phyloP scores from a whole-genome alignment of 257 asterid species.

The Nicotiana tomentosiformis region DNA sequence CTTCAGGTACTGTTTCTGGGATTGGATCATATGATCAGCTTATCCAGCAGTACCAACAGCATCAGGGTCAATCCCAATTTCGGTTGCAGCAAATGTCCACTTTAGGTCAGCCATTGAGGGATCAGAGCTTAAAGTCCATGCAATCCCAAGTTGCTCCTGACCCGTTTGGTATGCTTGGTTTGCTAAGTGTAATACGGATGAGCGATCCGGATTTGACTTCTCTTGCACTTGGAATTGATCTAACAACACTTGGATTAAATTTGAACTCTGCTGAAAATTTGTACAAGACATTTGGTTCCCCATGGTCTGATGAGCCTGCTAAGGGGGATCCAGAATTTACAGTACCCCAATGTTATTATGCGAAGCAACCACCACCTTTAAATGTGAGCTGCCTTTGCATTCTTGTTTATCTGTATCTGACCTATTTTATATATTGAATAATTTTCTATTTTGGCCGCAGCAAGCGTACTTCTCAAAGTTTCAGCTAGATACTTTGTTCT shows the following conservation, averaged over 20 bases:
- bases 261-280: conserved; percentile 72
- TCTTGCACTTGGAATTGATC: conserved; percentile 76
- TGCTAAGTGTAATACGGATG: conserved; percentile 56
- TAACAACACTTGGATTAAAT: conserved; percentile 74
- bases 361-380: conserved; percentile 51
- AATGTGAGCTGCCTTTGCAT: conserved; percentile 39
- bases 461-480: conserved; percentile 55
- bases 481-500: conserved; percentile 59
- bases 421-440: not conserved
- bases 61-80: conserved; percentile 63
- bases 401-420: not conserved
- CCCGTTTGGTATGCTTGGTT: conserved; percentile 70
- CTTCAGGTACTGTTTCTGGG: conserved; percentile 26
- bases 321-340: conserved; percentile 75
- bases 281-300: conserved; percentile 81
- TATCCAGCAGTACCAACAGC: conserved; percentile 68
- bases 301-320: conserved; percentile 86
- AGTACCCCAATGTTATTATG: conserved; percentile 68
- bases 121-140: conserved; percentile 48
- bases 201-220: conserved; percentile 59
- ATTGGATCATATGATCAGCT: conserved; percentile 37
- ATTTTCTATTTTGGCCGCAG: conserved; percentile 36
- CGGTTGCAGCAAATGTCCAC: conserved; percentile 21
- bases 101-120: conserved; percentile 50
- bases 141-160: conserved; percentile 57